These are phyloP conservation scores for Leishmania major DNA, from an alignment of 208 protist species.

Conservation along the genomic window DNA sequence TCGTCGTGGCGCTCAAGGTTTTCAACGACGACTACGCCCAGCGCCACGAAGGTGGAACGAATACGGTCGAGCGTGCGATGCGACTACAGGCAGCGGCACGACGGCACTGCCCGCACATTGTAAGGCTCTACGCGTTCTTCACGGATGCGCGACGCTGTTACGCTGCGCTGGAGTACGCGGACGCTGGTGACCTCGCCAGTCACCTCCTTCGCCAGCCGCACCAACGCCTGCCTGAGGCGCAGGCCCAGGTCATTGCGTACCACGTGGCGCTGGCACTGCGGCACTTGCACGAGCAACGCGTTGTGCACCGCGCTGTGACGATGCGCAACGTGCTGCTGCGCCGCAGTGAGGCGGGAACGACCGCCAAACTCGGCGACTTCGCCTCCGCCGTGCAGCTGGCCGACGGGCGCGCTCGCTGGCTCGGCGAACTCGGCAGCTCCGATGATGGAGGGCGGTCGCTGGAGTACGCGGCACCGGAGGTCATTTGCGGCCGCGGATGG, in stretches of 20 bases:
- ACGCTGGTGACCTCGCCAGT: slow-evolving; percentile 86
- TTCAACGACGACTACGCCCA: slow-evolving; percentile 33
- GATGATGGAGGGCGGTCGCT: slow-evolving; percentile 71
- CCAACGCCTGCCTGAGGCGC: slow-evolving; percentile 32
- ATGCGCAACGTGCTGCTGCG: slow-evolving; percentile 75
- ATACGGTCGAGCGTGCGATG: slow-evolving; percentile 88
- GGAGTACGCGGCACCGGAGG: slow-evolving; percentile 98
- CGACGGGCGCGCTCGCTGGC: neutral
- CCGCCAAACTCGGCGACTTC: slow-evolving; percentile 97
- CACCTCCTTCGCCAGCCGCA: slow-evolving; percentile 3
- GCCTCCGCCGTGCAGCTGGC: slow-evolving; percentile 72
- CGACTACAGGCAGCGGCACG: slow-evolving; percentile 95
- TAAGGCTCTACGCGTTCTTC: slow-evolving; percentile 97
- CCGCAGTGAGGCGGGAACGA: slow-evolving; percentile 12
- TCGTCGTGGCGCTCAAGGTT: slow-evolving; percentile 61
- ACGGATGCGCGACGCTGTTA: slow-evolving; percentile 94
- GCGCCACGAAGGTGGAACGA: neutral
- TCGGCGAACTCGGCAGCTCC: neutral
- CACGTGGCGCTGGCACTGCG: slow-evolving; percentile 46
- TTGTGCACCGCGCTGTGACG: slow-evolving; percentile 87
- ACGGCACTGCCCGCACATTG: slow-evolving; percentile 91
- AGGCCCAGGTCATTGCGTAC: slow-evolving; percentile 27
- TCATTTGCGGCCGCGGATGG: slow-evolving; percentile 51
- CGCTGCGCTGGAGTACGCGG: slow-evolving; percentile 97
- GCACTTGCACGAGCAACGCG: slow-evolving; percentile 57